Base-by-base conservation (phyloP, 2,329 filamentous ascomycete genomes). In the Myriosclerotinia curreyana region DNA sequence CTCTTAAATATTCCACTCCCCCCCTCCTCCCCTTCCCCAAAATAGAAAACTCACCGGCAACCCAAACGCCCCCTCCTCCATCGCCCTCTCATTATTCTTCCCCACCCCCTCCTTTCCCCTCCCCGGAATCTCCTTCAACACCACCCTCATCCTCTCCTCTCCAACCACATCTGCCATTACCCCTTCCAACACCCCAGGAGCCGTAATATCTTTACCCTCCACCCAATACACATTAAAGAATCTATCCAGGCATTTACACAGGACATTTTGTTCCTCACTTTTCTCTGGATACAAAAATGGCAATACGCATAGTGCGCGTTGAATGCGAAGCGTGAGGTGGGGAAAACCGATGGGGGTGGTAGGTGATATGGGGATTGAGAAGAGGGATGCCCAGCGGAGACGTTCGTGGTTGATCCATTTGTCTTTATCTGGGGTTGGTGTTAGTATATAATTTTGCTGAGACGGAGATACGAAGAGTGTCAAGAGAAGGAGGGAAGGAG, bases 371-470 rank as follows among this genome's bases (percentile, higher is more conserved):
- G 56, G 56, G 20, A 49, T 60, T 5, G 22, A 7, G 12, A 60
- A 60, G 28, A 44, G 17, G 2, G 42, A 74, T 1, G 82, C 76
- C 82, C 82, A 86, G 64, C 84, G 82, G 25, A 74, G 52, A 20
- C 85, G 82, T 69, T 87, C 83, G 15, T 65, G 62, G 44, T 77
- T 72, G 65, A 85, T 83, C 80, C 81, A 88, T 74, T 79, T 77
- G 71, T 80, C 80, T 74, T 87, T 87, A 75, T 87, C 83, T 85
- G 17, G 3, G 28, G 3, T 20, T 20, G 11, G 9, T 14, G 34
- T 51, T 25, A 52, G 17, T 22, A 2, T 6, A 1, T 12, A 28
- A 14, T 12, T 40, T 40, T 11, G 15, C 38, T 1, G 38, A 15
- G 11, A 1, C 14, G 38, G 25, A 34, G 20, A 22, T 38, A 31